phyloP scores from a whole-genome alignment of 805 yeast species.

The Candida tibetensis region DNA sequence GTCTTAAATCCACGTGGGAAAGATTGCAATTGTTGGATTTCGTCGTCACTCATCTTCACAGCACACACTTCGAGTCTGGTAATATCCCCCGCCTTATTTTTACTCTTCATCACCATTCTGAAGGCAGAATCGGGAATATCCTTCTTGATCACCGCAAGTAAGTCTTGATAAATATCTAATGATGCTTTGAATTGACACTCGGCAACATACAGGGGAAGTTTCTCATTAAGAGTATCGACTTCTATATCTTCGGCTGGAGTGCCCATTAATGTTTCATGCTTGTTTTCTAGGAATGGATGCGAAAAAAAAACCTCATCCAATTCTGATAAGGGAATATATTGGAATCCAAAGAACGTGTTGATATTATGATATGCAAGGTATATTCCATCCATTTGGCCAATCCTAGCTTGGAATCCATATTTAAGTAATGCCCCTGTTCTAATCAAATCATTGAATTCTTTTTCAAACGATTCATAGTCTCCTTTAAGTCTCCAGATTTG shows the following conservation, averaged over 20 bases:
- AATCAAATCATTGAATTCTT: conserved; percentile 74
- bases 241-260: conserved; percentile 2
- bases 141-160: conserved; percentile 25
- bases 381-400: conserved; percentile 96
- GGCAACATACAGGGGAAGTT: conserved; percentile 51
- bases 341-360: conserved; percentile 79
- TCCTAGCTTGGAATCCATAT: conserved; percentile 86
- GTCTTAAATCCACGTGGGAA: conserved; percentile 28
- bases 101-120: conserved; percentile 25
- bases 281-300: conserved; percentile 13
- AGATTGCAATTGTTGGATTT: conserved; percentile 23
- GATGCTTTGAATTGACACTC: conserved; percentile 59
- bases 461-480: conserved; percentile 70
- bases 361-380: conserved; percentile 89
- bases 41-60: conserved; percentile 22
- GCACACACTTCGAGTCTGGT: conserved; percentile 27
- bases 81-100: conserved; percentile 4
- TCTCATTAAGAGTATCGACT: conserved; percentile 17
- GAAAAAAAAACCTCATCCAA: conserved; percentile 52
- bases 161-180: conserved; percentile 23
- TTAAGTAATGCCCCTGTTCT: conserved; percentile 72
- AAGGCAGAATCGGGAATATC: conserved; percentile 28
- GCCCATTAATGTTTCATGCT: conserved; percentile 5
- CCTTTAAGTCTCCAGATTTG: conserved; percentile 64
- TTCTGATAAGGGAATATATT: conserved; percentile 72